A percentile compares a stretch with the other conserved stretches of the same genome.
These are phyloP conservation scores for Phytophthora melonis DNA, from an alignment of 352 stramenopile species.

Conservation along the genomic window DNA sequence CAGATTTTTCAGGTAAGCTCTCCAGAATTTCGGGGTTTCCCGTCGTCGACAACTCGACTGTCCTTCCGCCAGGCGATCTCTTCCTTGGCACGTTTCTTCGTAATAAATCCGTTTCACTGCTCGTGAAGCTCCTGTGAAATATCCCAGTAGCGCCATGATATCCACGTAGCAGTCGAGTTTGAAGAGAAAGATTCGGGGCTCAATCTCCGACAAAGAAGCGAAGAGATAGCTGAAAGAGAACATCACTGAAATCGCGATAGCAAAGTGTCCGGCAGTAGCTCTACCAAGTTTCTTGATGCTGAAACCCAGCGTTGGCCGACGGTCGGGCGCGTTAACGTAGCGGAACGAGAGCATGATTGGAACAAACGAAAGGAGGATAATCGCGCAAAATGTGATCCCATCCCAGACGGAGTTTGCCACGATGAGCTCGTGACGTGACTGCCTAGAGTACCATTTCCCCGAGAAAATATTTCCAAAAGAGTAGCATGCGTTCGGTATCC, in stretches of 20 bases:
- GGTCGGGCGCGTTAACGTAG: neutral
- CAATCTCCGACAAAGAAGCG: neutral
- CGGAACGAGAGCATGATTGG: constrained; percentile 6
- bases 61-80: neutral
- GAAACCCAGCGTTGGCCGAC: constrained; percentile 5
- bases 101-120: constrained; percentile 28
- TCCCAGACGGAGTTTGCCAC: constrained; percentile 17
- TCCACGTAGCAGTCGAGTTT: constrained; percentile 38
- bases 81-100: constrained; percentile 24
- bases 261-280: constrained; percentile 3
- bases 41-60: neutral
- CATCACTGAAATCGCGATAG: neutral
- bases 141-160: constrained; percentile 9
- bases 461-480: constrained; percentile 27
- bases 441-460: constrained; percentile 12
- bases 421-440: constrained; percentile 16
- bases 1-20: neutral
- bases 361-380: constrained; percentile 10
- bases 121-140: constrained; percentile 16
- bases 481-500: constrained; percentile 10
- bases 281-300: constrained; percentile 1
- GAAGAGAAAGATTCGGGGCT: neutral
- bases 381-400: constrained; percentile 7
- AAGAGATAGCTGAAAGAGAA: constrained; percentile 5
- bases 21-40: neutral